A percentile compares a stretch with the other conserved stretches of the same genome.
phyloP scores from a whole-genome alignment of 164 flowering plant species.

The Stephania yunnanensis region DNA sequence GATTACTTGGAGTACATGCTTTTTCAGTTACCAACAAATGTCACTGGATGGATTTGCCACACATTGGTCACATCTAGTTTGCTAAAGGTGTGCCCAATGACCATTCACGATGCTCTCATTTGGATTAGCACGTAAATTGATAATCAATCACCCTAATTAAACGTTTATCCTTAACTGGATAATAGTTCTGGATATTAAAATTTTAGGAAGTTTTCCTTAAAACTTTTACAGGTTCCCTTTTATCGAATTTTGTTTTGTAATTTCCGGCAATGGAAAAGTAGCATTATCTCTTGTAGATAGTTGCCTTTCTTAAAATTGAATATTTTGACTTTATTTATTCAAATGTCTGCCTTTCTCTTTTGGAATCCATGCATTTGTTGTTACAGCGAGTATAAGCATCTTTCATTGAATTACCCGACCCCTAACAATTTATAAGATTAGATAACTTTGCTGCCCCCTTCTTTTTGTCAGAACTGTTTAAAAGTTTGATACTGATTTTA shows the following conservation, averaged over 20 bases:
- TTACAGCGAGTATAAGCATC: neutral
- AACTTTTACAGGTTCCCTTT: no score
- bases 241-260: neutral
- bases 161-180: neutral
- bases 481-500: neutral
- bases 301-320: neutral
- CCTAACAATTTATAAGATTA: neutral
- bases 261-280: neutral
- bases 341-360: neutral
- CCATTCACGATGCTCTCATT: neutral
- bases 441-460: neutral
- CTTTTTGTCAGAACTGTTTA: neutral
- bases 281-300: neutral
- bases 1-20: slow-evolving; percentile 91
- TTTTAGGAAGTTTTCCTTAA: no score
- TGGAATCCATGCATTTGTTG: neutral
- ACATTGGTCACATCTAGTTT: slow-evolving; percentile 89
- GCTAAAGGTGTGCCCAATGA: slow-evolving; percentile 48
- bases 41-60: slow-evolving; percentile 89
- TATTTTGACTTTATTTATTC: neutral
- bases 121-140: neutral
- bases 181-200: neutral
- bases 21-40: slow-evolving; percentile 90
- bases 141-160: neutral
- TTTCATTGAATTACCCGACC: neutral